These are phyloP conservation scores for Achaetomium macrosporum DNA, from an alignment of 2,329 filamentous ascomycete genomes.

Conservation along the genomic window DNA sequence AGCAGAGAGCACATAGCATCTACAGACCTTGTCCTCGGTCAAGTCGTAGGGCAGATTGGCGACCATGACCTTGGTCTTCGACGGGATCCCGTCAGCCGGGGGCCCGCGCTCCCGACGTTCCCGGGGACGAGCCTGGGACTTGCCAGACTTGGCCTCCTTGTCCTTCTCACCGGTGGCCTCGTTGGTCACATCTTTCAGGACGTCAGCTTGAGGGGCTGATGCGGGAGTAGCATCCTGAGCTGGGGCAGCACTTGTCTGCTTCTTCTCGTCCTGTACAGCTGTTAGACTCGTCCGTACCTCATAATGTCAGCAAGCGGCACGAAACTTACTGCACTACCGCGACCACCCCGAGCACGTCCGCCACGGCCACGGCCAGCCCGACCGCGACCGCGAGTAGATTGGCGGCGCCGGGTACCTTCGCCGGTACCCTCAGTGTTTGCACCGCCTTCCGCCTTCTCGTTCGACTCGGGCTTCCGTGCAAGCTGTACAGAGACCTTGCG, in stretches of 20 bases:
- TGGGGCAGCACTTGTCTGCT: constrained; percentile 41
- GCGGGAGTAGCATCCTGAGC: constrained; percentile 41
- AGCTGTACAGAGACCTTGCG: constrained; percentile 99
- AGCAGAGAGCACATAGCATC: neutral
- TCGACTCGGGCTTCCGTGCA: constrained; percentile 91
- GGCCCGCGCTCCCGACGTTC: constrained; percentile 80
- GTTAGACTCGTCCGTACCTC: constrained; percentile 12
- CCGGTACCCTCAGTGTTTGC: constrained; percentile 66
- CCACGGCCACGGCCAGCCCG: constrained; percentile 62
- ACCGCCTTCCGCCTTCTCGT: constrained; percentile 69
- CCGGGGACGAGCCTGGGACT: constrained; percentile 52
- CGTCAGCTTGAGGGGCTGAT: constrained; percentile 41
- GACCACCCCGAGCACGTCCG: constrained; percentile 58
- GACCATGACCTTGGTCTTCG: constrained; percentile 99
- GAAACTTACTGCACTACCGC: constrained; percentile 49
- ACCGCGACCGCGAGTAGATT: constrained; percentile 61
- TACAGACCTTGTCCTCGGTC: constrained; percentile 85
- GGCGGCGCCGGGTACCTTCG: constrained; percentile 58
- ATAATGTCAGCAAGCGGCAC: neutral
- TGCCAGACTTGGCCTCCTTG: constrained; percentile 41
- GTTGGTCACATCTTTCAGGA: constrained; percentile 58
- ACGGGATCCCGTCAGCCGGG: constrained; percentile 93
- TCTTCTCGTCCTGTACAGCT: constrained; percentile 29
- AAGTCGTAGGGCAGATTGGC: constrained; percentile 98
- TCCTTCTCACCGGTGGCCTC: constrained; percentile 50